phyloP scores from a whole-genome alignment of 2,329 filamentous ascomycete genomes.

The Ophiocordyceps camponoti-leonardi region DNA sequence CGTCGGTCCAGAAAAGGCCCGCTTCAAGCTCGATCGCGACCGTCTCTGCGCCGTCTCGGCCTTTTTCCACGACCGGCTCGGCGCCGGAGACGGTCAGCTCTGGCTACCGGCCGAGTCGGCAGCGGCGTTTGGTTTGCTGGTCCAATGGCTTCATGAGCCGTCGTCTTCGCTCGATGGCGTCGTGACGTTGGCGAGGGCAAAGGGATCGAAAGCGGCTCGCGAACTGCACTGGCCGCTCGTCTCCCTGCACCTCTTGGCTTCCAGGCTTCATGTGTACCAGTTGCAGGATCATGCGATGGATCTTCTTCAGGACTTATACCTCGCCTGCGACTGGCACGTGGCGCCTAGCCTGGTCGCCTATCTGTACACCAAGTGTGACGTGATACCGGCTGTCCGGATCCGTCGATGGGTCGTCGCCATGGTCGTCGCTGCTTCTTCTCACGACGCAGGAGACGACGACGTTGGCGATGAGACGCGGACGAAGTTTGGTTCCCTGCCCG shows the following conservation, averaged over 20 bases:
- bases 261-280: constrained; percentile 27
- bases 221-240: constrained; percentile 38
- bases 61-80: constrained; percentile 30
- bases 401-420: constrained; percentile 44
- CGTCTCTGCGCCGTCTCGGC: constrained; percentile 27
- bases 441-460: not conserved
- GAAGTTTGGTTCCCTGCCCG: constrained; percentile 16
- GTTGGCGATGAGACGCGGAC: not conserved
- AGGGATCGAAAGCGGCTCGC: constrained; percentile 13
- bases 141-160: constrained; percentile 32
- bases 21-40: constrained; percentile 24
- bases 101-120: constrained; percentile 29
- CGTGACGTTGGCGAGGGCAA: constrained; percentile 22
- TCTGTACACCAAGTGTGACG: constrained; percentile 35
- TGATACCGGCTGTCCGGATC: constrained; percentile 29
- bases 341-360: constrained; percentile 30
- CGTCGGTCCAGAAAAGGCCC: constrained; percentile 22
- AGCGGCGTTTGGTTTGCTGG: constrained; percentile 35
- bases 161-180: constrained; percentile 22
- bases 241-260: constrained; percentile 39
- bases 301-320: constrained; percentile 39
- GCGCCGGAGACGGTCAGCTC: constrained; percentile 13
- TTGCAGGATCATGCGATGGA: constrained; percentile 42
- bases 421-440: constrained; percentile 26
- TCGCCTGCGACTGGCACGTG: constrained; percentile 41